Evolutionary conservation across 2,329 filamentous ascomycete species (phyloP).

Genomic region (Emergomyces pasteurianus): DNA sequence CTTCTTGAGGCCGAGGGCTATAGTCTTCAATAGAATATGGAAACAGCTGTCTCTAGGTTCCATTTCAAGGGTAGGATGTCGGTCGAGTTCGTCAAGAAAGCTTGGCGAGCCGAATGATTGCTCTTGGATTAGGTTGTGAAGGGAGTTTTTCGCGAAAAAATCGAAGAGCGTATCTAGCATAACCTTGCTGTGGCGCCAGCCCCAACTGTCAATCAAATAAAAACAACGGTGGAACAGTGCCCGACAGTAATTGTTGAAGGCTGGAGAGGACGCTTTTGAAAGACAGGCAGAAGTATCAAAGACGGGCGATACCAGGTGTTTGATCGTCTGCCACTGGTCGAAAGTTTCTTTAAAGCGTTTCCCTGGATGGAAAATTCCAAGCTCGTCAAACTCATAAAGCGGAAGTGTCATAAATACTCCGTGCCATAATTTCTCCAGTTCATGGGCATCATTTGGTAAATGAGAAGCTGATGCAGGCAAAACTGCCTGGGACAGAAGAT

Average conservation of each 20-base stretch:
- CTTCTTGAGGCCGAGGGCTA: slow-evolving; percentile 38
- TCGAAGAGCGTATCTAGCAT: slow-evolving; percentile 45
- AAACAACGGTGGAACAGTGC: slow-evolving; percentile 41
- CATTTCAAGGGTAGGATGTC: slow-evolving; percentile 32
- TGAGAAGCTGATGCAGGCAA: slow-evolving; percentile 23
- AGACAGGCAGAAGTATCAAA: slow-evolving; percentile 37
- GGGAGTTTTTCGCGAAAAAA: slow-evolving; percentile 44
- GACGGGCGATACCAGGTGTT: slow-evolving; percentile 34
- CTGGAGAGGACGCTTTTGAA: slow-evolving; percentile 27
- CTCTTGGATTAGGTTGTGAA: slow-evolving; percentile 43
- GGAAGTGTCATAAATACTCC: slow-evolving; percentile 43
- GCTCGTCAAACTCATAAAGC: slow-evolving; percentile 39
- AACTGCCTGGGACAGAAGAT: slow-evolving; percentile 27
- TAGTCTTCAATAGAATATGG: slow-evolving; percentile 47
- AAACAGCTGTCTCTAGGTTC: slow-evolving; percentile 42
- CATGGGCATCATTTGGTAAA: slow-evolving; percentile 17
- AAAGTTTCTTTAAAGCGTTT: slow-evolving; percentile 26
- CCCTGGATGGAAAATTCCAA: slow-evolving; percentile 35
- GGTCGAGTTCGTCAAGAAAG: slow-evolving; percentile 42
- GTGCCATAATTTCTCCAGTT: slow-evolving; percentile 28
- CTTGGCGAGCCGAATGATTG: slow-evolving; percentile 39
- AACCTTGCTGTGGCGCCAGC: slow-evolving; percentile 44
- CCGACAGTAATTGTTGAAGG: slow-evolving; percentile 45
- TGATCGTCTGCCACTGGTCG: slow-evolving; percentile 42
- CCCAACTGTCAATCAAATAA: slow-evolving; percentile 42